Base-by-base conservation (phyloP, 768 basidiomycete species). In the Tylopilus vinaceipallidus region DNA sequence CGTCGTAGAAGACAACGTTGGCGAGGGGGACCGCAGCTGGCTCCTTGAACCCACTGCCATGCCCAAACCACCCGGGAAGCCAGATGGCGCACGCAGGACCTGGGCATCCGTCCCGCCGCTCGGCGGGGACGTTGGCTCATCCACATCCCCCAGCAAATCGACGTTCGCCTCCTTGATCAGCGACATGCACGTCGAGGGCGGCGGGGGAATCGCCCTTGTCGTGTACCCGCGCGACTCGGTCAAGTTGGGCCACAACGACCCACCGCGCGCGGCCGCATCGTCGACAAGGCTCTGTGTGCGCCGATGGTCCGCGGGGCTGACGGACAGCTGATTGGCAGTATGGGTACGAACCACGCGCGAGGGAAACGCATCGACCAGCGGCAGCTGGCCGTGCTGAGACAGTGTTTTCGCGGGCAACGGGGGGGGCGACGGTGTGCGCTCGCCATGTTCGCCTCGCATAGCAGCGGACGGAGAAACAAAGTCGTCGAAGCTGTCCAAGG, bases 271-370 rank as follows among this genome's bases (percentile, higher is more conserved):
- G 8, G 82, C 82, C 8, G 80, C 86, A 14, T 65, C 69, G 53
- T 82, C 76, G 56, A 88, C 63, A 22, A 88, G 70, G 52, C 73
- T 81, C 52, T 77, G 64, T 2, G 84, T 82, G 33, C 84, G 79
- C 49, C 75, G 72, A 54, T 83, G 83, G 47, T 78, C 76, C 12
- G 73, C 71, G 29, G 71, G 63, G 39, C 72, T 71, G 12, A 75
- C 49, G 23, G 47, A 63, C 44, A 45, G 47, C 36, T 55, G 61
- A 34, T 45, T 58, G 17, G 51, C 47, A 46, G 53, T 57, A 49
- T 60, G 63, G n/a, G 54, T 34, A 19, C 63, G 60, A 29, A 42
- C 44, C 34, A 34, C 33, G 36, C 59, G 55, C n/a, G 58, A 41
- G 20, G 54, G 16, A 2, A 29, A 34, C 6, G 55, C 49, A 44